Evolutionary conservation across 176 grass and related monocot genomes (phyloP).

Genomic region (Aegilops umbellulata): DNA sequence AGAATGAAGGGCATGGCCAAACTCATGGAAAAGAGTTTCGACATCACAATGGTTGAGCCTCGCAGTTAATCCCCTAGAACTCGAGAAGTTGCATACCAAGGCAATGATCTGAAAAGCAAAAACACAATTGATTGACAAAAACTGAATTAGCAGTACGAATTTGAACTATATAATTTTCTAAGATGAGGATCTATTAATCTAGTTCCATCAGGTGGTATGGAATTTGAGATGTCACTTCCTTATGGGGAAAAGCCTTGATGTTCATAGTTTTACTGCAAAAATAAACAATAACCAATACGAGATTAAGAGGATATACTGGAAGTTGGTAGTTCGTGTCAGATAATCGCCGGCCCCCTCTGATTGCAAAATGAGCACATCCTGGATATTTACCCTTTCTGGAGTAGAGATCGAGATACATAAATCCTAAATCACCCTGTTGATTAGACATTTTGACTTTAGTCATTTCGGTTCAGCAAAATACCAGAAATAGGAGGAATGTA

Average conservation of each 20-base stretch:
- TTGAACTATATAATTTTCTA: slow-evolving; percentile 4
- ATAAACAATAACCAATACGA: slow-evolving; percentile 11
- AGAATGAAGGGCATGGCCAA: slow-evolving; percentile 95
- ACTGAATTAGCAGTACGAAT: background rate
- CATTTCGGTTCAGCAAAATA: no score
- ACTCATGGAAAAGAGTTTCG: slow-evolving; percentile 97
- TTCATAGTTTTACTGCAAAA: slow-evolving; percentile 12
- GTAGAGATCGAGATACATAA: slow-evolving; percentile 95
- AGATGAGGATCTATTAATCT: slow-evolving; percentile 4
- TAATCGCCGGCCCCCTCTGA: slow-evolving; percentile 77
- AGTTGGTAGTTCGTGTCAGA: slow-evolving; percentile 67
- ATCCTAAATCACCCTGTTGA: slow-evolving; percentile 87
- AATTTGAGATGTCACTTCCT: slow-evolving; percentile 27
- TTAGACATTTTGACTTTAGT: no score
- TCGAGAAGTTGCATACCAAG: slow-evolving; percentile 80
- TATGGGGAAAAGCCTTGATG: slow-evolving; percentile 21
- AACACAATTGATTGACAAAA: slow-evolving; percentile 14
- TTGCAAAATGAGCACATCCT: slow-evolving; percentile 92
- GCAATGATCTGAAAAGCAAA: slow-evolving; percentile 76
- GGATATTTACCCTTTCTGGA: slow-evolving; percentile 90
- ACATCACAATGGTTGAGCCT: slow-evolving; percentile 84
- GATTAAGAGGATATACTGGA: slow-evolving; percentile 54
- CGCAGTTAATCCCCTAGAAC: slow-evolving; percentile 54
- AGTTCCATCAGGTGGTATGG: background rate
- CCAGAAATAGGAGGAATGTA: no score